Evolutionary conservation across 176 grass and related monocot genomes (phyloP).

Genomic region (Triticum dicoccoides): DNA sequence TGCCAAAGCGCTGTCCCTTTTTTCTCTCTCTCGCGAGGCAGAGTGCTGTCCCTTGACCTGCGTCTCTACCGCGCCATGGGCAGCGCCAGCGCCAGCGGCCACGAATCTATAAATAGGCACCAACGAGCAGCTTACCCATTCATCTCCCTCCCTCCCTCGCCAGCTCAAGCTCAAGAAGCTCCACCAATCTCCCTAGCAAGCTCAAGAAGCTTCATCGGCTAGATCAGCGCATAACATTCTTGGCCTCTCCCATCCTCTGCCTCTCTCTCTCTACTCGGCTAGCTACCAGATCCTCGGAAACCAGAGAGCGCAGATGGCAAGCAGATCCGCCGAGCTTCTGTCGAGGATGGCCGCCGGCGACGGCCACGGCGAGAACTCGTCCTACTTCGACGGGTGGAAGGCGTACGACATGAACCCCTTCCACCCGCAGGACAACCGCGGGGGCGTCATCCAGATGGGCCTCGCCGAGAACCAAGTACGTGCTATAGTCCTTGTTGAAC

Average conservation of each 20-base stretch:
- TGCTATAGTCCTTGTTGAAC: too few relatives aligned
- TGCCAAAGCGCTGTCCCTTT: background rate
- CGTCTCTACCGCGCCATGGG: background rate
- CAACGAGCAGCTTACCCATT: background rate
- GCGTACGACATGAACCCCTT: constrained; percentile 77
- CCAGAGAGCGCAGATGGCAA: constrained; percentile 2
- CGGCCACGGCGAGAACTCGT: constrained; percentile 82
- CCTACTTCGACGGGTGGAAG: constrained; percentile 95
- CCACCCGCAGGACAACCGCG: constrained; percentile 43
- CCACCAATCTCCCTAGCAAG: background rate
- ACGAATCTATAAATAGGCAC: background rate
- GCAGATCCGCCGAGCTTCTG: constrained; percentile 29
- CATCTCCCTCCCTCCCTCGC: background rate
- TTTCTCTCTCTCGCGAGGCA: too few relatives aligned
- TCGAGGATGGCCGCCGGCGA: constrained; percentile 58
- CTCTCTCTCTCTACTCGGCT: background rate
- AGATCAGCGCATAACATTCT: background rate
- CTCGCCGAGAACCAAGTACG: constrained; percentile 80
- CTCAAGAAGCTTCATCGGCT: background rate
- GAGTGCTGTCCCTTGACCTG: background rate
- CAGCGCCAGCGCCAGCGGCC: too few relatives aligned
- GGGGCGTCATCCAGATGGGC: constrained; percentile 91
- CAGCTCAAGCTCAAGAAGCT: background rate
- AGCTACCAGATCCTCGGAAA: background rate
- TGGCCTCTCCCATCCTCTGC: background rate